Evolutionary conservation across 2,329 filamentous ascomycete genomes (phyloP).

Genomic region (Talaromyces islandicus): DNA sequence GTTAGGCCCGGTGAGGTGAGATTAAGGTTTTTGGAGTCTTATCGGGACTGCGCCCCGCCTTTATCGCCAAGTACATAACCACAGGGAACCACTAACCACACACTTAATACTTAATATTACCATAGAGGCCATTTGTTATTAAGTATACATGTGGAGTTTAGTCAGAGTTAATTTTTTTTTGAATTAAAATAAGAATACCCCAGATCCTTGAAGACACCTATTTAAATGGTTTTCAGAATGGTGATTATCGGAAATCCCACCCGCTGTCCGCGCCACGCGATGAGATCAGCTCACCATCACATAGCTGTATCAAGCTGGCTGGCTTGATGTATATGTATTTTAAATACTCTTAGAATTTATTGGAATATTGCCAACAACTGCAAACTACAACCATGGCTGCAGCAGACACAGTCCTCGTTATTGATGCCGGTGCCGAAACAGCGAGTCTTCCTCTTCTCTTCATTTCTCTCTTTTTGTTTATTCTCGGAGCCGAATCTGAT

Average conservation of each 20-base stretch:
- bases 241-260: background rate
- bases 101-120: no score
- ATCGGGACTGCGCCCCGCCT: background rate
- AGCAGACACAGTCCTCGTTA: constrained; percentile 21
- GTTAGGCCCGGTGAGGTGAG: background rate
- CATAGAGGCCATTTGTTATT: background rate
- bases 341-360: background rate
- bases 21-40: background rate
- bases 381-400: constrained; percentile 19
- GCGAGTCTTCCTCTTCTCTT: constrained; percentile 12
- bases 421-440: constrained; percentile 26
- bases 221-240: background rate
- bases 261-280: constrained; percentile 1
- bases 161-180: no score
- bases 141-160: no score
- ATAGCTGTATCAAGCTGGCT: background rate
- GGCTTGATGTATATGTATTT: background rate
- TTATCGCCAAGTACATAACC: background rate
- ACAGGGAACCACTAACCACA: background rate
- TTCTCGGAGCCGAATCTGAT: background rate
- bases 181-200: background rate
- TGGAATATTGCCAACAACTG: constrained; percentile 4
- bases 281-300: constrained; percentile 27
- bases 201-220: background rate
- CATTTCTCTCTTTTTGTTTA: background rate